phyloP scores from a whole-genome alignment of 169 alveolate species.

The Eimeria praecox region DNA sequence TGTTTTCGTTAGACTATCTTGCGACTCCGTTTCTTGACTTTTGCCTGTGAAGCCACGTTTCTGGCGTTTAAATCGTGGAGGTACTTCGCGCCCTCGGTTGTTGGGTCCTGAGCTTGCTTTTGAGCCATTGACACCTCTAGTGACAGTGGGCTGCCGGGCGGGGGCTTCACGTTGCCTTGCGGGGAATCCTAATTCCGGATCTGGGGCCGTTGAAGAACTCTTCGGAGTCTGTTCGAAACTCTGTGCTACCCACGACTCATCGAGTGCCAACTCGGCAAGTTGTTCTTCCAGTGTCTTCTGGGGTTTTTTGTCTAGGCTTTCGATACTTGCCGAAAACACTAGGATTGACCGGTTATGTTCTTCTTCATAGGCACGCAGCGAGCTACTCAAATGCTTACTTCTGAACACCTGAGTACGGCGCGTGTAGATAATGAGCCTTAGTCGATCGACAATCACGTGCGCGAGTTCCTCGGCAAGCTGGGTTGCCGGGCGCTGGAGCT shows the following conservation, averaged over 20 bases:
- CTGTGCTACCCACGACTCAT: neutral
- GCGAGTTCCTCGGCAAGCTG: neutral
- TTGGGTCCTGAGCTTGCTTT: neutral
- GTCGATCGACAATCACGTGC: neutral
- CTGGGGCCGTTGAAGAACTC: neutral
- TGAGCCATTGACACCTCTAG: neutral
- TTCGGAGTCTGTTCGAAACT: neutral
- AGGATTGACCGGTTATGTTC: neutral
- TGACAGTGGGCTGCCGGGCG: neutral
- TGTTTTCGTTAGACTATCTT: neutral
- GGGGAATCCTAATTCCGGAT: neutral
- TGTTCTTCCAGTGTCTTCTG: neutral
- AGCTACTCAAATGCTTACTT: neutral
- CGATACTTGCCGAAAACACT: neutral
- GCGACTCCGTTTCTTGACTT: no score
- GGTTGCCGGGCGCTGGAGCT: neutral
- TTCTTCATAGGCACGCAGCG: neutral
- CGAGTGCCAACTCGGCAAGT: neutral
- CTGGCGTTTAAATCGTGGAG: neutral
- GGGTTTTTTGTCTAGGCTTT: neutral
- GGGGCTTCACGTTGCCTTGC: neutral
- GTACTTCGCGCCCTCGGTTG: neutral
- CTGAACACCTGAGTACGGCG: conserved; percentile 19
- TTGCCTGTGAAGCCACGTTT: no score
- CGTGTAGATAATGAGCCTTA: neutral